A percentile compares a stretch with the other conserved stretches of the same genome.
Evolutionary conservation across 768 basidiomycete genomes (phyloP).

Genomic region (Rhizopogon vulgaris): DNA sequence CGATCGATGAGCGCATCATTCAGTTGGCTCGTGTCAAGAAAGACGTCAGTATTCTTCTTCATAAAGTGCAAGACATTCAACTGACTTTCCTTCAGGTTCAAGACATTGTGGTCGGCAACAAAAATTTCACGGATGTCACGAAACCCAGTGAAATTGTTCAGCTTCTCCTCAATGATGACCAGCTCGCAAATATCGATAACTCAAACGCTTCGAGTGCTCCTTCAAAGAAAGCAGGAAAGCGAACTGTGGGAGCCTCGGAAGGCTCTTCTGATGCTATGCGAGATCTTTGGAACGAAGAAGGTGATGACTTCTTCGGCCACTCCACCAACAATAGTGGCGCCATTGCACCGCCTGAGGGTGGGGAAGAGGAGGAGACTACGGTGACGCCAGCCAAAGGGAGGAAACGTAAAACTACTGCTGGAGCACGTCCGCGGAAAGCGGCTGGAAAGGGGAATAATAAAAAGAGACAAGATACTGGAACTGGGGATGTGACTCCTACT

Average conservation of each 20-base stretch:
- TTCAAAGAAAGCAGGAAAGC: slow-evolving; percentile 28
- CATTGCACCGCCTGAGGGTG: slow-evolving; percentile 15
- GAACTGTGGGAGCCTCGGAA: slow-evolving; percentile 22
- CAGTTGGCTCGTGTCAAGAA: slow-evolving; percentile 95
- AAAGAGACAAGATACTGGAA: slow-evolving; percentile 22
- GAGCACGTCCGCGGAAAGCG: slow-evolving; percentile 21
- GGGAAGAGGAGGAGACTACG: slow-evolving; percentile 24
- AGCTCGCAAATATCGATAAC: slow-evolving; percentile 66
- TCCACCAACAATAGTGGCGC: slow-evolving; percentile 23
- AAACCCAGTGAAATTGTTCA: slow-evolving; percentile 97
- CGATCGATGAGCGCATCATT: slow-evolving; percentile 95
- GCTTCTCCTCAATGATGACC: slow-evolving; percentile 89
- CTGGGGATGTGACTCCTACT: slow-evolving; percentile 17
- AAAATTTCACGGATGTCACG: slow-evolving; percentile 86
- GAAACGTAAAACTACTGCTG: slow-evolving; percentile 27
- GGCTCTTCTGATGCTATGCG: slow-evolving; percentile 35
- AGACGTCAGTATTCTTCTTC: slow-evolving; percentile 53
- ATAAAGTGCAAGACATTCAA: background rate
- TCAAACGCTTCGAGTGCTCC: slow-evolving; percentile 34
- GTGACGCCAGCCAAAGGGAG: slow-evolving; percentile 23
- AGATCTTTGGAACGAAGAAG: slow-evolving; percentile 83
- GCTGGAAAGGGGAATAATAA: slow-evolving; percentile 27
- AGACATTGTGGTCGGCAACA: slow-evolving; percentile 98
- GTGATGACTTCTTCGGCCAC: slow-evolving; percentile 81
- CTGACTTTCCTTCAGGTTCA: slow-evolving; percentile 60